A percentile compares a stretch with the other conserved stretches of the same genome.
Evolutionary conservation across 306 rosid species (phyloP).

Genomic region (Vicia sativa): DNA sequence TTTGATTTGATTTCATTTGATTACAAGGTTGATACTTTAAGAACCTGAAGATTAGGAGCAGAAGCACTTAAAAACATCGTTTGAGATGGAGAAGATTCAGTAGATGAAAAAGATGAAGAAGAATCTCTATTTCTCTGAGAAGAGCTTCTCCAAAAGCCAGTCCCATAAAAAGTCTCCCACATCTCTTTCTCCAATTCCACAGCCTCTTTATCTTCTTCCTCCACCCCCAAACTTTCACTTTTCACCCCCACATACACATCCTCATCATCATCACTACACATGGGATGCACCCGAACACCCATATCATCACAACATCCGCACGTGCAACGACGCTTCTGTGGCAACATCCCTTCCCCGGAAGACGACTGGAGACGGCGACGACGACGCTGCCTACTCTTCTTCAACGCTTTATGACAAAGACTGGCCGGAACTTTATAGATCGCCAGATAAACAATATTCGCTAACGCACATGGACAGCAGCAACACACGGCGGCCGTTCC

Average conservation of each 20-base stretch:
- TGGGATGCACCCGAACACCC: conserved; percentile 41
- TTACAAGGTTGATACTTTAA: not conserved
- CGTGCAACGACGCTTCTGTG: conserved; percentile 15
- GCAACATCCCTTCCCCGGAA: conserved; percentile 34
- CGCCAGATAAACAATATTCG: conserved; percentile 56
- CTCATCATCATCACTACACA: not conserved
- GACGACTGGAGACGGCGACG: not conserved
- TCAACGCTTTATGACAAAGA: conserved; percentile 51
- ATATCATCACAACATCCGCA: conserved; percentile 45
- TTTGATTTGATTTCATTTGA: not conserved
- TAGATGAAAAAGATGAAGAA: not conserved
- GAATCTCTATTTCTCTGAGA: conserved; percentile 53
- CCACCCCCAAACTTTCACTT: not conserved
- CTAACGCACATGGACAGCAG: conserved; percentile 63
- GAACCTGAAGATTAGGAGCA: not conserved
- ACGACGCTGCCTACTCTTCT: conserved; percentile 40
- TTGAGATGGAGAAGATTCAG: not conserved
- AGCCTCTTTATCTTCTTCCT: conserved; percentile 65
- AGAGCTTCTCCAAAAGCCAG: conserved; percentile 91
- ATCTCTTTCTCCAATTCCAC: conserved; percentile 78
- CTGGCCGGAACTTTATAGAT: conserved; percentile 78
- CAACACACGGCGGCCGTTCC: conserved; percentile 78
- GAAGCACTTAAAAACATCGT: not conserved
- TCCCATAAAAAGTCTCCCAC: conserved; percentile 71
- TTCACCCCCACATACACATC: conserved; percentile 14